Base-by-base conservation (phyloP, 148 eudicot genomes). In the Vaccinium corymbosum region DNA sequence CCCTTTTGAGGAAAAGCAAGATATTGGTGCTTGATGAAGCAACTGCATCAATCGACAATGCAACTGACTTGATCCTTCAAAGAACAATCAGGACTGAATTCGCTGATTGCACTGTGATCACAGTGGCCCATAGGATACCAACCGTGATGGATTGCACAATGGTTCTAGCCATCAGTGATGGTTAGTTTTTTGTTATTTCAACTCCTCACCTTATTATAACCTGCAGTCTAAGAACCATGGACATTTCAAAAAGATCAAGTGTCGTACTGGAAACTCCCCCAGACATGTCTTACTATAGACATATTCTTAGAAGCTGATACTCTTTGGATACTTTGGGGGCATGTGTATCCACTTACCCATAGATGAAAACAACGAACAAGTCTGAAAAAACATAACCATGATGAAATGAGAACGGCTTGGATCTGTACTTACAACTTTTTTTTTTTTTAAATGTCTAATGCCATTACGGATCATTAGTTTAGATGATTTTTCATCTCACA, bases 101-200 rank as follows among this genome's bases (percentile, higher is more conserved):
- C 85, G 90, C 89, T 13, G 91, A 94, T 79, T 96, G 95, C 86
- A 94, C 98, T 29, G 98, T 96, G 52, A 93, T 96, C 85, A 94
- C 98, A 1, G 97, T 96, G 70, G 98, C 98, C 27, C 98, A 96
- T 74, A 92, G 98, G 73, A 96, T 96, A 76, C 97, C 98, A 4
- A 94, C 97, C 0, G 98, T 96, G 85, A 94, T 94, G 98, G 98
- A 94, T 80, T 92, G 97, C 88, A 92, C 98, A 19, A 94, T 86
- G 94, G 98, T 96, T 79, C 89, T 96, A 17, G 95, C 97, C 66
- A 91, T 96, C 32, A 91, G 94, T 62, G 95, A 96, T 15, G 98
- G 98, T 94, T 59, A 88, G 94, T 84, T 79, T 85, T 64, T 64
- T 32, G 13, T 48, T 80, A 49, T 10, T 22, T 27, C 56, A 46